Conservation (phyloP, 176 grass and related monocot species). For the Bonia amplexicaulis region DNA sequence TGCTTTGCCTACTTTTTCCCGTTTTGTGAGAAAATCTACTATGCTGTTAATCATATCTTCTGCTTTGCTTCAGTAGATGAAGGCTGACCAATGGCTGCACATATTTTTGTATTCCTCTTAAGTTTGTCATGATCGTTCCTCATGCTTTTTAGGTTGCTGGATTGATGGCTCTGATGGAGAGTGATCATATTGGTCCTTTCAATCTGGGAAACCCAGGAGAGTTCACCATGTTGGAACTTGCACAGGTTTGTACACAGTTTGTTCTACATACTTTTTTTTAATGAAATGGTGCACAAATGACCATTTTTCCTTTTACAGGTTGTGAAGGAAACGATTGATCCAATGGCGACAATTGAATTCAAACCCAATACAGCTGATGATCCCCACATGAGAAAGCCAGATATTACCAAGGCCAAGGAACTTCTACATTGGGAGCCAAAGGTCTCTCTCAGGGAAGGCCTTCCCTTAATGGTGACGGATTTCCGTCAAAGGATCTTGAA, state of each 20-base stretch:
- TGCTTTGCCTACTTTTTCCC: background rate
- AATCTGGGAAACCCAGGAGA: slow-evolving; percentile 94
- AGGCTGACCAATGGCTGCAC: background rate
- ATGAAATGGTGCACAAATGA: slow-evolving; percentile 7
- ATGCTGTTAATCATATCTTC: background rate
- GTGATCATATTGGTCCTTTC: slow-evolving; percentile 84
- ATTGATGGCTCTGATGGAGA: slow-evolving; percentile 78
- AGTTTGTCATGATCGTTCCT: background rate
- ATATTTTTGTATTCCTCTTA: background rate
- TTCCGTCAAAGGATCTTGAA: slow-evolving; percentile 69
- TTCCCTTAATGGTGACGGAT: slow-evolving; percentile 75
- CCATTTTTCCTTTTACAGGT: slow-evolving; percentile 28
- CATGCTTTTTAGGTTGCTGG: slow-evolving; percentile 60
- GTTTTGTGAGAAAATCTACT: background rate
- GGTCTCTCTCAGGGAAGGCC: slow-evolving; percentile 67
- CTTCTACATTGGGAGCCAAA: slow-evolving; percentile 79
- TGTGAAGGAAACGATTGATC: slow-evolving; percentile 71
- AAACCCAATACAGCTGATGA: slow-evolving; percentile 80
- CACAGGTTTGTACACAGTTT: slow-evolving; percentile 45
- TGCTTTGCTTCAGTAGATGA: background rate
- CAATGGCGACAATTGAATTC: slow-evolving; percentile 65
- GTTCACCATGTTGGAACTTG: slow-evolving; percentile 92
- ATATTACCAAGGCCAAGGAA: slow-evolving; percentile 81
- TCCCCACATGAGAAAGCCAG: slow-evolving; percentile 81
- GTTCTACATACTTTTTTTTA: background rate